A percentile compares a stretch with the other conserved stretches of the same genome.
Evolutionary conservation across 805 yeast species (phyloP).

Genomic region (Limtongia smithiae): DNA sequence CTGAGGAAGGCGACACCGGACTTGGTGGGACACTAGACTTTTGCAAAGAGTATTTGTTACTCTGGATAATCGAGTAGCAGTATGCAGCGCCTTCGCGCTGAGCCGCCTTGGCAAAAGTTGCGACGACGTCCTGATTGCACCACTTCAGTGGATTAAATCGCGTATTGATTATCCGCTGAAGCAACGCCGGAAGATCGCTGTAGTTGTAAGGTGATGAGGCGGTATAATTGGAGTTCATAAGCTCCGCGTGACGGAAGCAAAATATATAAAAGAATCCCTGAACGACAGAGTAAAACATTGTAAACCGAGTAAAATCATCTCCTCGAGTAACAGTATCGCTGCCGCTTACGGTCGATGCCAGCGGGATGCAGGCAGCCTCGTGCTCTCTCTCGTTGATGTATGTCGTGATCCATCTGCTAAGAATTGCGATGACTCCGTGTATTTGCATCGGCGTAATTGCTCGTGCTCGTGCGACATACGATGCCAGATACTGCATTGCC

Average conservation of each 20-base stretch:
- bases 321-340: slow-evolving; percentile 36
- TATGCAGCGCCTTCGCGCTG: slow-evolving; percentile 86
- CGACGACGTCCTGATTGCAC: slow-evolving; percentile 89
- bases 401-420: slow-evolving; percentile 77
- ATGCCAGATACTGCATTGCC: slow-evolving; percentile 86
- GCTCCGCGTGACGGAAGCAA: slow-evolving; percentile 73
- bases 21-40: no score
- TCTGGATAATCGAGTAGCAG: slow-evolving; percentile 89
- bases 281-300: slow-evolving; percentile 82
- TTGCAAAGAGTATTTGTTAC: slow-evolving; percentile 65
- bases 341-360: no score
- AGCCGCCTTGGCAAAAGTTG: slow-evolving; percentile 88
- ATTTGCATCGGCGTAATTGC: slow-evolving; percentile 68
- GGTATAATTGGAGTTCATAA: slow-evolving; percentile 41
- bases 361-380: slow-evolving; percentile 53
- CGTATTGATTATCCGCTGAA: slow-evolving; percentile 78
- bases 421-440: slow-evolving; percentile 73
- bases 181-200: slow-evolving; percentile 63
- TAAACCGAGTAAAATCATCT: slow-evolving; percentile 73
- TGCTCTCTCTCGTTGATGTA: slow-evolving; percentile 80
- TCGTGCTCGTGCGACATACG: slow-evolving; percentile 84
- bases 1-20: no score
- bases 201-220: slow-evolving; percentile 41
- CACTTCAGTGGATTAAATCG: slow-evolving; percentile 90
- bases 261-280: slow-evolving; percentile 89